These are phyloP conservation scores for Mimosa bimucronata DNA, from an alignment of 306 rosid genomes.

Conservation along the genomic window DNA sequence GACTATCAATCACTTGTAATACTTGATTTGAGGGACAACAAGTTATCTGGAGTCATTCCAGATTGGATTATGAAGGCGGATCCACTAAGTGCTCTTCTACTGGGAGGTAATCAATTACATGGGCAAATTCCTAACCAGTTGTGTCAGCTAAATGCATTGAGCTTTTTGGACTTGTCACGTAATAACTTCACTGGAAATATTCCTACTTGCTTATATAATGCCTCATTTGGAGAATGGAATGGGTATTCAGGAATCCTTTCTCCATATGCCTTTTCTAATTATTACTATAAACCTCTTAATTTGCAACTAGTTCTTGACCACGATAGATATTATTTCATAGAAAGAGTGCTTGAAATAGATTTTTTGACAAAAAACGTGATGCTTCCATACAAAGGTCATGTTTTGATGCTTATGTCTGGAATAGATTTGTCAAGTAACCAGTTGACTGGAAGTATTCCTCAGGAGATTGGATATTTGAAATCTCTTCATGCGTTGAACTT, in stretches of 20 bases:
- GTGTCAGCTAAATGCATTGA: neutral
- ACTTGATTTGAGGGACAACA: conserved; percentile 3
- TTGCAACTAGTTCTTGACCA: neutral
- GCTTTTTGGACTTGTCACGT: neutral
- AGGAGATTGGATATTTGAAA: neutral
- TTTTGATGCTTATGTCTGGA: neutral
- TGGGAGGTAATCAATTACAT: neutral
- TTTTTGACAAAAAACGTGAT: neutral
- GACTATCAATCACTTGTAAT: rapidly evolving
- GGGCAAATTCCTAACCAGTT: neutral
- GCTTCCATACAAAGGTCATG: neutral
- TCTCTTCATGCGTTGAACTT: neutral
- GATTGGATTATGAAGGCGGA: neutral
- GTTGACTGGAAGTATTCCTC: neutral
- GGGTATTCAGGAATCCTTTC: no score
- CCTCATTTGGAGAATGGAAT: neutral
- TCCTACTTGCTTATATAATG: neutral
- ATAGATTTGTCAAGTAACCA: conserved; percentile 24
- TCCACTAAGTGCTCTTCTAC: neutral
- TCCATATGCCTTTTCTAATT: no score
- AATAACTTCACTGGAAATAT: neutral
- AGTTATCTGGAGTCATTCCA: neutral
- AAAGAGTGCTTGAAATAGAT: neutral
- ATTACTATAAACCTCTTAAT: neutral
- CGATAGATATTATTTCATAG: no score